Conservation (phyloP, 352 stramenopile genomes). For the Phytophthora idaei region DNA sequence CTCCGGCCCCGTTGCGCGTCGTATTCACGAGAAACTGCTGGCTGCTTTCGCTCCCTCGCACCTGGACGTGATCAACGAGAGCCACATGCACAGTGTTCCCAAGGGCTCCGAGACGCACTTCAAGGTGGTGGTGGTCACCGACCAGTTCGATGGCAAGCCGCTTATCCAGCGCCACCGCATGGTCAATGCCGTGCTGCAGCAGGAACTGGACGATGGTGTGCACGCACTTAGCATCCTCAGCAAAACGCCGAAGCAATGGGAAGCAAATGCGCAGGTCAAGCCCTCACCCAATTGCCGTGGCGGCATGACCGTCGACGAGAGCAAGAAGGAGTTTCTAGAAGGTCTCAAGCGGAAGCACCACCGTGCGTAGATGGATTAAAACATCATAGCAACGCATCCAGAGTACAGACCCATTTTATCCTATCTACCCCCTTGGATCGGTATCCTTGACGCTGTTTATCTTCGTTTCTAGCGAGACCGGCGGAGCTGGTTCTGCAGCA, state of each 20-base stretch:
- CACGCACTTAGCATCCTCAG: constrained; percentile 95
- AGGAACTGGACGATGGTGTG: constrained; percentile 88
- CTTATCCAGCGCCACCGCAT: constrained; percentile 91
- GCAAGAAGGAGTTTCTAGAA: constrained; percentile 69
- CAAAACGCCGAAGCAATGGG: constrained; percentile 94
- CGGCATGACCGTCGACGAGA: constrained; percentile 74
- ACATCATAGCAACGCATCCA: constrained; percentile 10
- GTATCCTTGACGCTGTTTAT: not conserved
- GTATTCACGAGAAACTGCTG: constrained; percentile 73
- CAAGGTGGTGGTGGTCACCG: constrained; percentile 94
- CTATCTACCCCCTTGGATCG: not conserved
- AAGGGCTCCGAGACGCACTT: constrained; percentile 96
- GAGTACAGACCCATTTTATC: constrained; percentile 4
- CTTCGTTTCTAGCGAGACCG: constrained; percentile 27
- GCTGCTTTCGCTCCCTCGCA: constrained; percentile 65
- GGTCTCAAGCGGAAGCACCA: constrained; percentile 31
- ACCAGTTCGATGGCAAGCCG: constrained; percentile 89
- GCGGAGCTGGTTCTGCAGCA: constrained; percentile 66
- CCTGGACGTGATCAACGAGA: constrained; percentile 94
- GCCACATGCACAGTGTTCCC: constrained; percentile 95
- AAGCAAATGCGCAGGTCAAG: constrained; percentile 52
- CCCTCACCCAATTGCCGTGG: constrained; percentile 75
- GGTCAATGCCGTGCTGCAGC: constrained; percentile 88
- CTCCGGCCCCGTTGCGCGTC: constrained; percentile 53
- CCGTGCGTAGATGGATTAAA: constrained; percentile 16